Evolutionary conservation across 805 yeast genomes (phyloP).

Genomic region (Metschnikowia shivogae): DNA sequence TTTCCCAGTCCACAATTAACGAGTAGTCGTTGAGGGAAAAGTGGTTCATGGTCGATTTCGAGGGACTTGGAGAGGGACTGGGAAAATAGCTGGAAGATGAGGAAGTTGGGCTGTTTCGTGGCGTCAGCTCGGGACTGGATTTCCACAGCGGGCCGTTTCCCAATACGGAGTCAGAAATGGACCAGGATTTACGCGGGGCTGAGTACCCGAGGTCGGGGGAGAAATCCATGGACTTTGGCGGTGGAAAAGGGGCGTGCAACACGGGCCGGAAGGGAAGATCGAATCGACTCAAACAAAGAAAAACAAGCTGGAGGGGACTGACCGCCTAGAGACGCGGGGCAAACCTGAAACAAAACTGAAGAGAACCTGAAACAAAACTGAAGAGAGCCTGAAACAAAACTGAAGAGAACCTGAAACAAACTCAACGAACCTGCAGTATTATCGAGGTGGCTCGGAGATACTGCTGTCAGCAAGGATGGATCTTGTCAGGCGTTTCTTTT

Average conservation of each 20-base stretch:
- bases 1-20: not conserved
- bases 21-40: slow-evolving; percentile 1
- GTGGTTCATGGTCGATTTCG: not conserved
- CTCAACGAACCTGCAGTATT: too few relatives aligned
- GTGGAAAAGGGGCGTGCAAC: too few relatives aligned
- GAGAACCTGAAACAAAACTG: too few relatives aligned
- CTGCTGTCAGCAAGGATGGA: not conserved
- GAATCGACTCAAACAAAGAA: too few relatives aligned
- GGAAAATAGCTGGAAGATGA: not conserved
- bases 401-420: too few relatives aligned
- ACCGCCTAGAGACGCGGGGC: too few relatives aligned
- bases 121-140: not conserved
- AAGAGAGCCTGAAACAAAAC: too few relatives aligned
- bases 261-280: not conserved
- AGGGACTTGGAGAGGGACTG: not conserved
- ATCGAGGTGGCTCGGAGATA: too few relatives aligned
- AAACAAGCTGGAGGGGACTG: too few relatives aligned
- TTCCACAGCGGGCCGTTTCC: not conserved
- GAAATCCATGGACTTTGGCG: not conserved
- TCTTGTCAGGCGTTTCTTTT: too few relatives aligned
- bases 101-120: not conserved
- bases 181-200: not conserved
- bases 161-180: not conserved
- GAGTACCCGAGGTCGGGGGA: not conserved
- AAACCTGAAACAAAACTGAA: too few relatives aligned